Percentiles rank a stretch among this genome's conserved stretches.
These are phyloP conservation scores for Aegilops umbellulata DNA, from an alignment of 176 grass and related monocot species.

Conservation along the genomic window DNA sequence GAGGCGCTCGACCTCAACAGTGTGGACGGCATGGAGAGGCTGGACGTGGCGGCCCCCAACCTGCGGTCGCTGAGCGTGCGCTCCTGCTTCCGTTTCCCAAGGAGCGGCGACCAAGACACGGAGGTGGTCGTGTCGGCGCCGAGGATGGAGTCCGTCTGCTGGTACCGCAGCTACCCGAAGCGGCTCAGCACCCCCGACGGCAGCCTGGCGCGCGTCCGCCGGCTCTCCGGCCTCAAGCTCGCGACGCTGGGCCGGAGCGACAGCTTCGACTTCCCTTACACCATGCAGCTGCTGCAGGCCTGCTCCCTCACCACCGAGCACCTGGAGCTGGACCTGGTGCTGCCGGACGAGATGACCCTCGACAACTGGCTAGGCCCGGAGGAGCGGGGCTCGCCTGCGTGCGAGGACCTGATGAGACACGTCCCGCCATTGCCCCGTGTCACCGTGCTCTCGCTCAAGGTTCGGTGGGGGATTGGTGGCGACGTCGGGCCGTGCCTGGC, in stretches of 20 bases:
- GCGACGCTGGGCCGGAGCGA: background rate
- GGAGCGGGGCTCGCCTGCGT: too few relatives aligned
- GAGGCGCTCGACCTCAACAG: background rate
- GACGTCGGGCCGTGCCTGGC: too few relatives aligned
- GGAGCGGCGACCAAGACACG: background rate
- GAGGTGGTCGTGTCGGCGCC: background rate
- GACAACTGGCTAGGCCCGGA: too few relatives aligned
- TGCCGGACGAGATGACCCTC: background rate
- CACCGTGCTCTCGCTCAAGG: too few relatives aligned
- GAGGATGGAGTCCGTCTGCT: background rate
- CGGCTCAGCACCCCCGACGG: background rate
- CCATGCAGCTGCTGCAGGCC: background rate
- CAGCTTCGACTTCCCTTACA: background rate
- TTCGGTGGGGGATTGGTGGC: too few relatives aligned
- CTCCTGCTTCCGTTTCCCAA: too few relatives aligned
- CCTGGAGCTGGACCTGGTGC: background rate
- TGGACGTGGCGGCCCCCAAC: background rate
- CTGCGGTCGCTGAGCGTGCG: background rate
- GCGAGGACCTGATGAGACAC: too few relatives aligned
- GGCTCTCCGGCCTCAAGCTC: background rate
- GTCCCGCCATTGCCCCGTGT: too few relatives aligned
- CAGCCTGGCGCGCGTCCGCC: background rate
- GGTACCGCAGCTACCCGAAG: conserved; percentile 15
- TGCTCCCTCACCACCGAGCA: background rate
- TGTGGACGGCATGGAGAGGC: background rate